Percentiles rank a stretch among this genome's conserved stretches.
Conservation (phyloP, 148 eudicot species). For the Gaultheria prostrata region DNA sequence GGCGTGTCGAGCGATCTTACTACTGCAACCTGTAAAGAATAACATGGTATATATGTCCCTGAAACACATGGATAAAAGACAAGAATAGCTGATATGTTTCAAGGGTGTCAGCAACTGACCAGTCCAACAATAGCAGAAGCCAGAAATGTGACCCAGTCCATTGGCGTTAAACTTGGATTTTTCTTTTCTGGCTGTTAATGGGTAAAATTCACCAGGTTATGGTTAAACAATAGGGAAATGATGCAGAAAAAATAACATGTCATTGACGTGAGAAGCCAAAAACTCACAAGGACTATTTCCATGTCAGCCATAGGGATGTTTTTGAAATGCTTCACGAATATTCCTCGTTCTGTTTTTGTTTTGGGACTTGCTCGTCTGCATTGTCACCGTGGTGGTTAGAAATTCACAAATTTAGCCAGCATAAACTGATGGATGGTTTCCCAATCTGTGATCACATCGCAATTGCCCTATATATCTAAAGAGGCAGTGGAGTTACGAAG, state of each 20-base stretch:
- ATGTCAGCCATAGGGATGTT: conserved; percentile 98
- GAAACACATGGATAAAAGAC: not conserved
- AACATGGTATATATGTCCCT: not conserved
- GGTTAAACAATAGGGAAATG: not conserved
- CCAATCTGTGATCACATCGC: not conserved
- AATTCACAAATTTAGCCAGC: not conserved
- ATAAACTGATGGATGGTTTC: not conserved
- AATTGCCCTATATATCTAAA: not conserved
- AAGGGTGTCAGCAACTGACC: conserved; percentile 45
- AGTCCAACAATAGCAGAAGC: conserved; percentile 85
- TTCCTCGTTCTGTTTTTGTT: conserved; percentile 67
- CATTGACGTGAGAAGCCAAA: conserved; percentile 7
- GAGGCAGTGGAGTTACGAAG: not conserved
- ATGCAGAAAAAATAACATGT: conserved; percentile 5
- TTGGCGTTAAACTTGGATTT: conserved; percentile 91
- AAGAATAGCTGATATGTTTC: not conserved
- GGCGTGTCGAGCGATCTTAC: conserved; percentile 72
- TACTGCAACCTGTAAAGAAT: conserved; percentile 69
- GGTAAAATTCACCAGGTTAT: conserved; percentile 5
- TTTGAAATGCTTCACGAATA: conserved; percentile 90
- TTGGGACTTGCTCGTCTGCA: conserved; percentile 64
- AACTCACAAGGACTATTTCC: conserved; percentile 90
- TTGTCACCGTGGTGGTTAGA: not conserved
- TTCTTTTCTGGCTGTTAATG: conserved; percentile 85
- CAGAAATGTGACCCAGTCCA: conserved; percentile 98